A percentile compares a stretch with the other conserved stretches of the same genome.
phyloP scores from a whole-genome alignment of 2,329 filamentous ascomycete genomes.

The Xylaria multiplex region DNA sequence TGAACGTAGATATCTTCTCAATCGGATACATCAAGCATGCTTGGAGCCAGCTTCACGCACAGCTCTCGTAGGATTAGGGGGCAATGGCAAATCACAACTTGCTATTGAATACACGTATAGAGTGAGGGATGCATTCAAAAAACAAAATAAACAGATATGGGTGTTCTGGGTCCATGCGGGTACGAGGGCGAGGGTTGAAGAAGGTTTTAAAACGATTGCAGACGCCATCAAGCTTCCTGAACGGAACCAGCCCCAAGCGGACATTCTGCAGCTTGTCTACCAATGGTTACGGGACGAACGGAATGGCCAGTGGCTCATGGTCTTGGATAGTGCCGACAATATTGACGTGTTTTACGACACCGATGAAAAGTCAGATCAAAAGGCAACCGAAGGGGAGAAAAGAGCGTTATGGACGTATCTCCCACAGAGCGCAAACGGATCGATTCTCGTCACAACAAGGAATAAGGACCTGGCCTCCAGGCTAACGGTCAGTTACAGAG shows the following conservation, averaged over 20 bases:
- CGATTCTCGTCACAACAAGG: conserved; percentile 47
- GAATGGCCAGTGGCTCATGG: conserved; percentile 49
- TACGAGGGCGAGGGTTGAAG: conserved; percentile 46
- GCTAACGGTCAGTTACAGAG: conserved; percentile 37
- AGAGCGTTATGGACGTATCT: conserved; percentile 42
- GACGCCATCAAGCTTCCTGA: conserved; percentile 44
- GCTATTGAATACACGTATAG: conserved; percentile 39
- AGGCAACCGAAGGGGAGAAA: neutral
- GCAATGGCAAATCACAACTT: conserved; percentile 39
- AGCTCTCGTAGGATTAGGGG: conserved; percentile 37
- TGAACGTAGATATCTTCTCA: conserved; percentile 9
- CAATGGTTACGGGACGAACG: conserved; percentile 48
- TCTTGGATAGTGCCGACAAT: conserved; percentile 54
- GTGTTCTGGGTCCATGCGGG: conserved; percentile 52
- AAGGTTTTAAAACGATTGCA: conserved; percentile 50
- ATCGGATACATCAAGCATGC: too few relatives aligned
- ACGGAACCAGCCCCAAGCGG: conserved; percentile 39
- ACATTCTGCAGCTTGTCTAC: conserved; percentile 45
- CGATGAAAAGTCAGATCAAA: conserved; percentile 21
- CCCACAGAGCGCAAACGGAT: conserved; percentile 46
- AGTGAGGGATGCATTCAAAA: conserved; percentile 17
- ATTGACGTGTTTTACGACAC: conserved; percentile 42
- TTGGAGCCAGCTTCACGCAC: conserved; percentile 21
- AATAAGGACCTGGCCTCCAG: conserved; percentile 29
- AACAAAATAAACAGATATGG: conserved; percentile 34